Conservation (phyloP, 169 alveolate species). For the Perkinsus marinus region DNA sequence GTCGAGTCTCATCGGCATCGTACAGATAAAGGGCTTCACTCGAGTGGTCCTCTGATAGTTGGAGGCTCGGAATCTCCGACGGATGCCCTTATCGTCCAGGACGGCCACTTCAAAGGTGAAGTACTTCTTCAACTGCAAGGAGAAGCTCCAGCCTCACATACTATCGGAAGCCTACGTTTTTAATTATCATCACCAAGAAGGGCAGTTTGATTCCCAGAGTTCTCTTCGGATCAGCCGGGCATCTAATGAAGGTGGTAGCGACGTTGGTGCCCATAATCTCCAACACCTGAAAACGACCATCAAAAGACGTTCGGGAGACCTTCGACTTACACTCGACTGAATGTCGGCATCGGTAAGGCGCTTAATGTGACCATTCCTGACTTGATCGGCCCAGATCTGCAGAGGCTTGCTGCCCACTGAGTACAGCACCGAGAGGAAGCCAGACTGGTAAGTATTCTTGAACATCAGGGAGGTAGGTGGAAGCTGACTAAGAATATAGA, state of each 20-base stretch:
- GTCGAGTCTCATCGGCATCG: constrained; percentile 94
- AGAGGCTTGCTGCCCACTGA: constrained; percentile 81
- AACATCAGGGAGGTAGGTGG: constrained; percentile 44
- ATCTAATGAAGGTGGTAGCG: constrained; percentile 69
- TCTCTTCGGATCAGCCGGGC: constrained; percentile 74
- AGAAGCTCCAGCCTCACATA: background rate
- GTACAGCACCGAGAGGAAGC: constrained; percentile 80
- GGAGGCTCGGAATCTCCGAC: constrained; percentile 88
- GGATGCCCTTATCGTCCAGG: constrained; percentile 84
- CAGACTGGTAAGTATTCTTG: constrained; percentile 79
- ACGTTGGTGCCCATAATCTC: constrained; percentile 65
- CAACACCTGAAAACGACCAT: constrained; percentile 14
- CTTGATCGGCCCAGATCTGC: constrained; percentile 63
- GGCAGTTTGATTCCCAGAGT: constrained; percentile 87
- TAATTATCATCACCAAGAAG: constrained; percentile 83
- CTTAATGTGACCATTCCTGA: constrained; percentile 86
- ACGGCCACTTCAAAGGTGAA: constrained; percentile 90
- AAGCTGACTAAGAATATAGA: no score
- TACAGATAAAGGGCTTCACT: constrained; percentile 87
- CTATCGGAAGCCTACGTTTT: constrained; percentile 77
- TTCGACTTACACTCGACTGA: constrained; percentile 38
- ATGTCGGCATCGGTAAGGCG: constrained; percentile 84
- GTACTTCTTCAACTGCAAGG: constrained; percentile 69
- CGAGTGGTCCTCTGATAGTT: constrained; percentile 86
- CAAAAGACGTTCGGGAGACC: constrained; percentile 45